phyloP scores from a whole-genome alignment of 2,329 filamentous ascomycete genomes.

The Coniochaeta sp. region DNA sequence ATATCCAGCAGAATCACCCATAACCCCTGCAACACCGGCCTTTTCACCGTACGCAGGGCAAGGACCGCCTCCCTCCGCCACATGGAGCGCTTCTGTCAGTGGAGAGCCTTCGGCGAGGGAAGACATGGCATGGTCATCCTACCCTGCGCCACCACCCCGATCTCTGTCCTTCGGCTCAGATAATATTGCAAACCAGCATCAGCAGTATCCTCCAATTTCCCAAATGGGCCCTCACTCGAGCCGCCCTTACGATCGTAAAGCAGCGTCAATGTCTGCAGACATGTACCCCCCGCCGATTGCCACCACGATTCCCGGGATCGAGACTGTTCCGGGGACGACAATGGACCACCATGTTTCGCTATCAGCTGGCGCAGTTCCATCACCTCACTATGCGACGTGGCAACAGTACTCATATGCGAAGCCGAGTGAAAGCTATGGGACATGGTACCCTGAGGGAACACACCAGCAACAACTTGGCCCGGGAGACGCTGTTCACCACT shows the following conservation, averaged over 20 bases:
- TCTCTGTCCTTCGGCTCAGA: constrained; percentile 44
- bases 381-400: constrained; percentile 34
- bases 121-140: constrained; percentile 37
- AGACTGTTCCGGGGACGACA: constrained; percentile 24
- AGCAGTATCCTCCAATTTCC: constrained; percentile 33
- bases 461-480: constrained; percentile 10
- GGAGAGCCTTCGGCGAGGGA: constrained; percentile 32
- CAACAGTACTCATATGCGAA: constrained; percentile 36
- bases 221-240: constrained; percentile 20
- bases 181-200: constrained; percentile 23
- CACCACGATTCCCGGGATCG: constrained; percentile 27
- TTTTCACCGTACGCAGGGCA: constrained; percentile 42
- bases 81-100: constrained; percentile 31
- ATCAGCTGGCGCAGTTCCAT: constrained; percentile 28
- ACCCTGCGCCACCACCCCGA: constrained; percentile 30
- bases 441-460: constrained; percentile 27
- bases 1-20: constrained; percentile 42
- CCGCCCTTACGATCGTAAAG: constrained; percentile 36
- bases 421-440: constrained; percentile 26
- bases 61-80: constrained; percentile 26
- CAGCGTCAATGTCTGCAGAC: constrained; percentile 12
- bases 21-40: constrained; percentile 39
- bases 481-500: constrained; percentile 9
- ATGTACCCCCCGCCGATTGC: constrained; percentile 33
- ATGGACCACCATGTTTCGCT: constrained; percentile 27